Evolutionary conservation across 2,329 filamentous ascomycete genomes (phyloP), one percentile per base, ranked within the genome.

Genomic region (Nigrospora sphaerica): DNA sequence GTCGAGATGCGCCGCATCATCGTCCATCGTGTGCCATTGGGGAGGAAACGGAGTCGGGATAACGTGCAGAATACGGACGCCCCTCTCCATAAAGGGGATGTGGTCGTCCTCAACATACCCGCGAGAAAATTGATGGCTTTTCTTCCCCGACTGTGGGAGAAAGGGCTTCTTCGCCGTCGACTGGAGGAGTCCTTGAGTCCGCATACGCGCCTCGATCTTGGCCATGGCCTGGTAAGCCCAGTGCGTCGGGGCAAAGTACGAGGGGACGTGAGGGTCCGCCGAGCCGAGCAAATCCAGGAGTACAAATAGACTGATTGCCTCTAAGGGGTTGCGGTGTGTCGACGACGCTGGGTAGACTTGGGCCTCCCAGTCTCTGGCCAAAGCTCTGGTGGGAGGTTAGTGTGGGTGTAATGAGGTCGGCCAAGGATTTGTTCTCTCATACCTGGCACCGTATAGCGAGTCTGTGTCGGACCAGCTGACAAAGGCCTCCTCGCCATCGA

Each of bases 401-500:
- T 40, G 48, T 10, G 13, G 5, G 18, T 14, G 18, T 17, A 10
- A 32, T n/a, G 23, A 18, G 10, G 12, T 34, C 13, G 10, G 17
- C 41, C 11, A 17, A 39, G 13, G 17, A 33, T 19, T 31, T 33
- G 13, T 32, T 13, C 4, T 6, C 18, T 52, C 72, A 36, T 71
- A 86, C 83, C 89, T 81, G 16, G 92, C 80, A 3, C 93, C 93
- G 58, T 98, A 98, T 5, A 96, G 69, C 6, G 88, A 95, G 64
- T 98, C 93, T 0, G 74, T 78, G 33, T 80, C 78, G 1, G 82
- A 86, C 93, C 93, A 98, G 1, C 65, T 66, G 18, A 80, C 69
- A 66, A 95, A 98, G 0, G 93, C 91, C 66, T 98, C 93, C 68
- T 98, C 93, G 5, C 93, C 93, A 59, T 98, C 93, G 9, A 98